Conservation (phyloP, 2,329 filamentous ascomycete species). For the Ceratocystis diversiconidia region DNA sequence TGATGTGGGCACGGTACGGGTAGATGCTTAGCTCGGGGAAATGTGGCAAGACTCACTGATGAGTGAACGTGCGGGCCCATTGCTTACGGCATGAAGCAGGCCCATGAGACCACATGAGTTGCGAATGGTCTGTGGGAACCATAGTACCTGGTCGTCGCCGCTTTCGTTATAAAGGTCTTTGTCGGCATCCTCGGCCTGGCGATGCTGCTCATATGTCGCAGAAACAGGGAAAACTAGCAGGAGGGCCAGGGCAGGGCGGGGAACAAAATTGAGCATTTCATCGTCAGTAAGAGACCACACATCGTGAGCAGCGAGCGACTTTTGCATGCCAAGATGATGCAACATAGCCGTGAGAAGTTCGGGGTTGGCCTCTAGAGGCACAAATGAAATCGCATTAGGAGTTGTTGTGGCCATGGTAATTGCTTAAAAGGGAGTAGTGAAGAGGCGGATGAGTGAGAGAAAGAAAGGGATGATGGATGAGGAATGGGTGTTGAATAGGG, state of each 20-base stretch:
- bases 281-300: constrained; percentile 83
- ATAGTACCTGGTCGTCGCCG: constrained; percentile 62
- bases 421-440: not conserved
- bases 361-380: constrained; percentile 61
- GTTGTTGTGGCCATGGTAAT: constrained; percentile 9
- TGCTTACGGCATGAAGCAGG: constrained; percentile 65
- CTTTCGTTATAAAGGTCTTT: constrained; percentile 50
- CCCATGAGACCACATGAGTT: constrained; percentile 91
- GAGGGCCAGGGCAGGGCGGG: constrained; percentile 74
- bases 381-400: constrained; percentile 28
- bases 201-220: constrained; percentile 61
- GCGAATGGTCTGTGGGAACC: constrained; percentile 90
- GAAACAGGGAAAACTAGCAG: constrained; percentile 86
- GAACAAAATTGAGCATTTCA: constrained; percentile 71
- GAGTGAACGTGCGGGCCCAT: constrained; percentile 53
- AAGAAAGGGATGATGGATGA: not conserved
- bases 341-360: constrained; percentile 75
- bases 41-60: constrained; percentile 34
- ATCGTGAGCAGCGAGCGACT: constrained; percentile 67
- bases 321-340: constrained; percentile 69
- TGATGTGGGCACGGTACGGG: not conserved
- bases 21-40: not conserved
- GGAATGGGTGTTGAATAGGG: not conserved
- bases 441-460: not conserved
- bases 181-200: constrained; percentile 56